These are phyloP conservation scores for Mycena alexandri DNA, from an alignment of 768 basidiomycete genomes.

Conservation along the genomic window DNA sequence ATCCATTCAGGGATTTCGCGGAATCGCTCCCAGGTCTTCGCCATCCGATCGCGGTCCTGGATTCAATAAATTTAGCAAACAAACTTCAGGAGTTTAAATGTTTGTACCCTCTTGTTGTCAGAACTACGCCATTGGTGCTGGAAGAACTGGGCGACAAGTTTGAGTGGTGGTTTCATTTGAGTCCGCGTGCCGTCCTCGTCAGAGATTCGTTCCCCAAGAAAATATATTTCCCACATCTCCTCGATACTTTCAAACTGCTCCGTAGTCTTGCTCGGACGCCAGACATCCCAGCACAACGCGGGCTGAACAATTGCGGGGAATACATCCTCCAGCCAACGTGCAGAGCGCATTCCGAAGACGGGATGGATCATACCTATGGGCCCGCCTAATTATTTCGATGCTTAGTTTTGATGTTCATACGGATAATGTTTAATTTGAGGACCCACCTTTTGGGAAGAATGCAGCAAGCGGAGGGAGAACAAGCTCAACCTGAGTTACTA, in stretches of 20 bases:
- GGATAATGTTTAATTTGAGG: not conserved
- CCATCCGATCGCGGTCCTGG: too few relatives aligned
- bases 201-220: too few relatives aligned
- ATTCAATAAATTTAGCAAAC: too few relatives aligned
- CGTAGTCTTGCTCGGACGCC: not conserved
- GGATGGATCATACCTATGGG: not conserved
- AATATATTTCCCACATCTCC: too few relatives aligned
- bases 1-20: too few relatives aligned
- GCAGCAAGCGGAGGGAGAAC: slow-evolving; percentile 8
- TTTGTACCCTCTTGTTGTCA: not conserved
- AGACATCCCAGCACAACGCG: not conserved
- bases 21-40: too few relatives aligned
- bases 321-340: not conserved
- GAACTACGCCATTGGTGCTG: not conserved
- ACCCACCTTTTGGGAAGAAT: not conserved
- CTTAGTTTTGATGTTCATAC: not conserved
- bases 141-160: not conserved
- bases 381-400: not conserved
- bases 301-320: slow-evolving; percentile 2
- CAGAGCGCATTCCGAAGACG: not conserved
- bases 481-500: slow-evolving; percentile 5
- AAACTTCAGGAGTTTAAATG: too few relatives aligned
- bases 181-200: too few relatives aligned
- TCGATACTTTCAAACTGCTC: not conserved
- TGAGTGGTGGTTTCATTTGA: slow-evolving; percentile 1